Conservation (phyloP, 2,329 filamentous ascomycete species). For the Phyllosticta citriasiana region DNA sequence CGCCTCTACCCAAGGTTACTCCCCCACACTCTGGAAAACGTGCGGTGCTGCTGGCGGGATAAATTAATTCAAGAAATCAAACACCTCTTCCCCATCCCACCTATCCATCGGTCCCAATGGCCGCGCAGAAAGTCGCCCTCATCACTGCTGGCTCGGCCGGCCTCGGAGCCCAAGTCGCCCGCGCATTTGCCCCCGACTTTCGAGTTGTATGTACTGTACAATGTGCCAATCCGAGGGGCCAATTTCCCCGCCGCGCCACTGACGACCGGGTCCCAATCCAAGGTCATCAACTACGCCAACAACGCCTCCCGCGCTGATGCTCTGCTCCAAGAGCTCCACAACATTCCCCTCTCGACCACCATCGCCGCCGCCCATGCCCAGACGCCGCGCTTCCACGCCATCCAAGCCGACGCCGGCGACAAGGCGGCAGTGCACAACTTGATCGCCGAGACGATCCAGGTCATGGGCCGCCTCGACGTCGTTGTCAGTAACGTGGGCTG, state of each 20-base stretch:
- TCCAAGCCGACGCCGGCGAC: conserved; percentile 38
- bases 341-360: conserved; percentile 22
- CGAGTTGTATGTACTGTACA: conserved; percentile 29
- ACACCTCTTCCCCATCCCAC: background rate
- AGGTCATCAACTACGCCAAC: conserved; percentile 40
- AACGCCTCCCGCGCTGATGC: conserved; percentile 32
- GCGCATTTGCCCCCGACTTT: conserved; percentile 37
- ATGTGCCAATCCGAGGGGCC: background rate
- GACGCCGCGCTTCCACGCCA: conserved; percentile 30
- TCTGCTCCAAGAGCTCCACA: conserved; percentile 33
- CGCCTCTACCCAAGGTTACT: background rate
- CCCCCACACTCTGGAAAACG: background rate
- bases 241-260: background rate
- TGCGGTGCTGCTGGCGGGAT: background rate
- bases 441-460: conserved; percentile 33
- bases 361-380: conserved; percentile 14
- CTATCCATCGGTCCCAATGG: conserved; percentile 18
- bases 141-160: conserved; percentile 41
- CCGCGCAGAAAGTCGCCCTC: conserved; percentile 35
- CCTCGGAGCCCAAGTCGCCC: conserved; percentile 38
- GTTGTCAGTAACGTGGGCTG: conserved; percentile 47
- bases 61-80: background rate
- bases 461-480: conserved; percentile 39
- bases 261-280: background rate
- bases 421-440: conserved; percentile 33